Evolutionary conservation across 1,284 basidiomycete genomes (phyloP).

Genomic region (Ceratobasidium sp.): DNA sequence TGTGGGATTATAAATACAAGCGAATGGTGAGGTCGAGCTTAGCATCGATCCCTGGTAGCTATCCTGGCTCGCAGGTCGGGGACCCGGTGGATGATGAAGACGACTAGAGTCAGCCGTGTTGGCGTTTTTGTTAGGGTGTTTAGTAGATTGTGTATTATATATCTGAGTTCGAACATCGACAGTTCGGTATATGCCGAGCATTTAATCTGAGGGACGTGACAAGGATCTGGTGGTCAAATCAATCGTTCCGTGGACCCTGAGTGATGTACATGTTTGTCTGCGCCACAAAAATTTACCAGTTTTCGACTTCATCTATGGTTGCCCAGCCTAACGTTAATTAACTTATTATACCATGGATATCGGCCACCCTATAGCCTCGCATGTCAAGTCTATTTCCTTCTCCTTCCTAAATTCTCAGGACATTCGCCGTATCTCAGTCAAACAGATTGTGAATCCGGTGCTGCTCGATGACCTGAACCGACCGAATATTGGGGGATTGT

Average conservation of each 20-base stretch:
- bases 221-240: no score
- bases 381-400: conserved; percentile 89
- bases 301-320: not conserved
- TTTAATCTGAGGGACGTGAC: no score
- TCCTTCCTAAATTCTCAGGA: conserved; percentile 95
- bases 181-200: no score
- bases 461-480: conserved; percentile 94
- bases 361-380: conserved; percentile 86
- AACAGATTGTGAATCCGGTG: conserved; percentile 94
- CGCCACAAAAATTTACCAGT: conserved; percentile 42
- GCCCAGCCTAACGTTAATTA: not conserved
- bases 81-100: no score
- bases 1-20: no score
- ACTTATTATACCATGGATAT: conserved; percentile 79
- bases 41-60: no score
- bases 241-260: conserved; percentile 14
- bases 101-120: no score
- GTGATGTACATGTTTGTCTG: conserved; percentile 30
- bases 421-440: conserved; percentile 92
- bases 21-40: no score
- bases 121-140: no score
- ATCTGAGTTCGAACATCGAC: no score
- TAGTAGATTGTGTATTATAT: no score
- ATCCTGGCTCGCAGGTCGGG: no score
- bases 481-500: conserved; percentile 92